These are phyloP conservation scores for Heliamphora pulchella DNA, from an alignment of 179 eudicot genomes.

Conservation along the genomic window DNA sequence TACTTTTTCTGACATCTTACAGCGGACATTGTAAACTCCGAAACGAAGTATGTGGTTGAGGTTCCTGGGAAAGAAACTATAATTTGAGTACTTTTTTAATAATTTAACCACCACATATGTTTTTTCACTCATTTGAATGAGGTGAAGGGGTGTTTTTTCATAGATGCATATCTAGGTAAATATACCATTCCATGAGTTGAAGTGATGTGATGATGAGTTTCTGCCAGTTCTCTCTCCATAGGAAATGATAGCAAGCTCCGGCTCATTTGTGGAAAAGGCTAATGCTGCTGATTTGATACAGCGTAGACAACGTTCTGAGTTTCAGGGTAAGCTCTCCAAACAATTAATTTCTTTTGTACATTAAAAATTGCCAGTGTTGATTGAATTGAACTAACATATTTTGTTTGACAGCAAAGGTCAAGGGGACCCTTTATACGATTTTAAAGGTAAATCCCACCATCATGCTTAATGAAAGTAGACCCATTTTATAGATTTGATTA, in stretches of 20 bases:
- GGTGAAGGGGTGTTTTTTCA: not conserved
- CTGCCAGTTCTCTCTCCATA: constrained; percentile 44
- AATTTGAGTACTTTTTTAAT: not conserved
- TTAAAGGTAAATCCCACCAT: constrained; percentile 45
- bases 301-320: constrained; percentile 81
- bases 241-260: constrained; percentile 59
- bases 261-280: constrained; percentile 48
- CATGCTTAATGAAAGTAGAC: not conserved
- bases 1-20: not conserved
- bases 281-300: constrained; percentile 86
- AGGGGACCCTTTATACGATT: constrained; percentile 48
- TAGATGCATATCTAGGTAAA: not conserved
- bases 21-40: not conserved
- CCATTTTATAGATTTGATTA: not conserved
- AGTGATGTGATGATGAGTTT: constrained; percentile 43
- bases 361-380: not conserved
- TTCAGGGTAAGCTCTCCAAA: constrained; percentile 49
- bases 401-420: constrained; percentile 43
- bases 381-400: constrained; percentile 19
- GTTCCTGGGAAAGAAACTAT: not conserved
- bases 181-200: constrained; percentile 3
- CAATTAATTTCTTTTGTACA: not conserved
- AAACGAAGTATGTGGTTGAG: no score
- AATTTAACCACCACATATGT: not conserved
- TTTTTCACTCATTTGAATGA: not conserved